Percentiles rank a stretch among this genome's conserved stretches.
Evolutionary conservation across 805 yeast genomes (phyloP).

Genomic region (Cyberlindnera nakhonratchasimensis): DNA sequence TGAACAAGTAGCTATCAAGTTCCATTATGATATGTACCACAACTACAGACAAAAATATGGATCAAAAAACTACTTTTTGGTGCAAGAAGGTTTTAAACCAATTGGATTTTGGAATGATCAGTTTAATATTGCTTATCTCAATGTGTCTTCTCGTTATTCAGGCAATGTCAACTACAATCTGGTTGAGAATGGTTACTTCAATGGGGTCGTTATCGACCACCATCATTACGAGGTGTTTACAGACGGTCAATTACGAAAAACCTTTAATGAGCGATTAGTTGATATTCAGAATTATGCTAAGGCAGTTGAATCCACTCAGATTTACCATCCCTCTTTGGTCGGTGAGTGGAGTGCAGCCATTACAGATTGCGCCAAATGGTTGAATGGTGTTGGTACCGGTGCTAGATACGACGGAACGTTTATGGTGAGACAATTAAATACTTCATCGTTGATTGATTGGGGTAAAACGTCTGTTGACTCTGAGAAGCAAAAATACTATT

Average conservation of each 20-base stretch:
- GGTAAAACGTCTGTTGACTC: neutral
- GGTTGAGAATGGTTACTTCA: constrained; percentile 35
- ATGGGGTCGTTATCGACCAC: constrained; percentile 73
- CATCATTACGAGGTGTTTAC: constrained; percentile 89
- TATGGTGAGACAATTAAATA: constrained; percentile 14
- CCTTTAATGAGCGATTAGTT: constrained; percentile 32
- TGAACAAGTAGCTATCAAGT: constrained; percentile 32
- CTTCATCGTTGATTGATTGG: constrained; percentile 3
- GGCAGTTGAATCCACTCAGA: constrained; percentile 29
- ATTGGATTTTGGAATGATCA: constrained; percentile 54
- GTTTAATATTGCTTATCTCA: constrained; percentile 31
- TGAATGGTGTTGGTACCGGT: constrained; percentile 68
- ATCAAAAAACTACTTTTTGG: constrained; percentile 41
- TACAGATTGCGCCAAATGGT: constrained; percentile 68
- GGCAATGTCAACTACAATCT: constrained; percentile 17
- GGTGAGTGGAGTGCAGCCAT: constrained; percentile 74
- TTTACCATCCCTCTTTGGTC: constrained; percentile 48
- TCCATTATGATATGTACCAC: constrained; percentile 33
- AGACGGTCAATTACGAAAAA: constrained; percentile 50
- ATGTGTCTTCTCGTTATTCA: constrained; percentile 29
- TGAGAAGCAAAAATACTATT: constrained; percentile 1
- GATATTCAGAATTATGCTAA: constrained; percentile 33
- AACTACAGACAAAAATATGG: constrained; percentile 23
- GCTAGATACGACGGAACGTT: constrained; percentile 56
- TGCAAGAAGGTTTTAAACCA: constrained; percentile 64